These are phyloP conservation scores for Cyberlindnera americana DNA, from an alignment of 805 yeast species.

Conservation along the genomic window DNA sequence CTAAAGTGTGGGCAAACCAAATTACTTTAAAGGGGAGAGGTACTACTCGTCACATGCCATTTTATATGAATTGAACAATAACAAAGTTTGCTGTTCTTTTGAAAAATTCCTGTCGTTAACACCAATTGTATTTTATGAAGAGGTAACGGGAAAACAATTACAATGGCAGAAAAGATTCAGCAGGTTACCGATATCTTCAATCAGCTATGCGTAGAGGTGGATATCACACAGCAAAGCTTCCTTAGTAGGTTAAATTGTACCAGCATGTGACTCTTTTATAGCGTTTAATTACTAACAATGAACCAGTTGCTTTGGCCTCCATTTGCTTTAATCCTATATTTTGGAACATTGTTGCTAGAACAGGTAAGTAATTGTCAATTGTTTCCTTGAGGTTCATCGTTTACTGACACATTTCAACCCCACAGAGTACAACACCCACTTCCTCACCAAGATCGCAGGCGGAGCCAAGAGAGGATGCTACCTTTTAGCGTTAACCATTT, in stretches of 20 bases:
- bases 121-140: too few relatives aligned
- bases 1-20: not conserved
- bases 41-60: constrained; percentile 1
- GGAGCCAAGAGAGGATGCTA: constrained; percentile 80
- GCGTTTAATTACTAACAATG: too few relatives aligned
- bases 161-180: constrained; percentile 17
- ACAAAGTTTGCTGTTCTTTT: not conserved
- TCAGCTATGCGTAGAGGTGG: constrained; percentile 24
- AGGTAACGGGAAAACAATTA: too few relatives aligned
- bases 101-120: too few relatives aligned
- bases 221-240: constrained; percentile 19
- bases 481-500: constrained; percentile 75
- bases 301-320: constrained; percentile 49
- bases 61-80: not conserved
- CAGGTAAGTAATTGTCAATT: constrained; percentile 31
- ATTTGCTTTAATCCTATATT: constrained; percentile 91
- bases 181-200: constrained; percentile 18
- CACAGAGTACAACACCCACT: constrained; percentile 68
- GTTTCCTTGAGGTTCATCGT: too few relatives aligned
- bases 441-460: constrained; percentile 70
- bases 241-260: constrained; percentile 18
- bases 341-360: constrained; percentile 91
- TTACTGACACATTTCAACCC: not conserved
- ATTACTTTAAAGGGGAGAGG: too few relatives aligned
- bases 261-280: too few relatives aligned